A percentile compares a stretch with the other conserved stretches of the same genome.
Conservation (phyloP, 148 eudicot genomes). For the Chenopodium formosanum region DNA sequence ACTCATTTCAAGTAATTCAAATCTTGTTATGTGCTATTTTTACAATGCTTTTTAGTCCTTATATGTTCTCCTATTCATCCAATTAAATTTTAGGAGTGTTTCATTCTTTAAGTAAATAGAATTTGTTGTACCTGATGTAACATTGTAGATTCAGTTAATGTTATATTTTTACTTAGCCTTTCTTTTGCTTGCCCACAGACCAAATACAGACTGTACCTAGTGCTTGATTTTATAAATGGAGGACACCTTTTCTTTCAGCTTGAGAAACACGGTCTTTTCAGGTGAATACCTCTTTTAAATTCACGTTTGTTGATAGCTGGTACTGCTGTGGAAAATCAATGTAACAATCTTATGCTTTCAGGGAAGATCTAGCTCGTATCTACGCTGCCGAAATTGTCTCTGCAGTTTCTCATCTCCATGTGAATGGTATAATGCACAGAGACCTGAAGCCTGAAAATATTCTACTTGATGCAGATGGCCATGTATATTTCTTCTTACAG, state of each 20-base stretch:
- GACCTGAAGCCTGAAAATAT: conserved; percentile 97
- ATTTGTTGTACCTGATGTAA: not conserved
- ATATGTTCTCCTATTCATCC: not conserved
- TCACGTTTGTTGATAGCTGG: not conserved
- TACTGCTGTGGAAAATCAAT: conserved; percentile 3
- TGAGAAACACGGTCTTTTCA: conserved; percentile 72
- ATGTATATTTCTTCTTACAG: conserved; percentile 42
- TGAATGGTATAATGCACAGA: conserved; percentile 91
- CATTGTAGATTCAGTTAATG: conserved; percentile 2
- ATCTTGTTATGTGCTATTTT: not conserved
- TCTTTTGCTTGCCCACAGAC: conserved; percentile 49
- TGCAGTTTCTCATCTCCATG: conserved; percentile 94
- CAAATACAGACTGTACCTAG: conserved; percentile 86
- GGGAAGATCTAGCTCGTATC: conserved; percentile 92
- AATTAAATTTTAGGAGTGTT: not conserved
- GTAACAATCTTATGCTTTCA: conserved; percentile 34
- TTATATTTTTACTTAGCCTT: conserved; percentile 9
- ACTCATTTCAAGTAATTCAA: conserved; percentile 75
- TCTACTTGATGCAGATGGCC: conserved; percentile 92
- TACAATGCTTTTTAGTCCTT: not conserved
- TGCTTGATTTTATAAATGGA: conserved; percentile 83
- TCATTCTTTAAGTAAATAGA: no score
- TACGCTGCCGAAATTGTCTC: conserved; percentile 91
- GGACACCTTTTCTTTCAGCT: conserved; percentile 95
- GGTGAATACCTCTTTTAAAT: conserved; percentile 29